phyloP scores from a whole-genome alignment of 139 green algal species.

The Chlorella sp. region DNA sequence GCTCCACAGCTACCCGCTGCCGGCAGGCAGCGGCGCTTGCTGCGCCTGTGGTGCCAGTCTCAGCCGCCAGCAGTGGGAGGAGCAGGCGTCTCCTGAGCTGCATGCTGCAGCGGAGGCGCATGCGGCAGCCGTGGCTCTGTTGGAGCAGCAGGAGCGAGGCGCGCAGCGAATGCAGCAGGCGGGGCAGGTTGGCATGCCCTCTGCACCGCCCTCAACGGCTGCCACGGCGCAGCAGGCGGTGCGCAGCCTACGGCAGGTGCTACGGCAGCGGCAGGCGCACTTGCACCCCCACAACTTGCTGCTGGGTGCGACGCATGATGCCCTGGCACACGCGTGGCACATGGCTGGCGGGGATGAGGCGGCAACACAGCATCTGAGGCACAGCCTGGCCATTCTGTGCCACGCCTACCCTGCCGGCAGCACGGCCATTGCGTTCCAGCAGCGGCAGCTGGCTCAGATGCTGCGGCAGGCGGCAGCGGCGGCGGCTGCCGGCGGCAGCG shows the following conservation, averaged over 20 bases:
- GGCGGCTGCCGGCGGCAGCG: not conserved
- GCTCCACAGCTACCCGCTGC: conserved; percentile 11
- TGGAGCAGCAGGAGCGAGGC: not conserved
- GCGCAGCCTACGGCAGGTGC: conserved; percentile 5
- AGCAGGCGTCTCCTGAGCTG: not conserved
- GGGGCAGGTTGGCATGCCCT: too few species aligned
- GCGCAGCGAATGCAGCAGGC: not conserved
- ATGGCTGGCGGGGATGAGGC: not conserved
- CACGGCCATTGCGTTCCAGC: conserved; percentile 18
- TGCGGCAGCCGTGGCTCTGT: not conserved
- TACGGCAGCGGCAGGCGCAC: conserved; percentile 15
- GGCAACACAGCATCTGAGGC: conserved; percentile 22
- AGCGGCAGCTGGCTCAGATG: conserved; percentile 9
- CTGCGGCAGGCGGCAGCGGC: conserved; percentile 11
- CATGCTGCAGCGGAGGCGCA: not conserved
- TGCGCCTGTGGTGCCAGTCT: conserved; percentile 11
- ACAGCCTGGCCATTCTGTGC: conserved; percentile 9
- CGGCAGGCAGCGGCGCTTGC: conserved; percentile 14
- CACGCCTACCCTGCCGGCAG: conserved; percentile 16
- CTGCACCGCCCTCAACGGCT: too few species aligned
- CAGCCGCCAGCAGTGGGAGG: not conserved
- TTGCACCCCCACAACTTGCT: conserved; percentile 36
- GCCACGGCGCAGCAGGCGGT: not conserved
- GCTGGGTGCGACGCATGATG: conserved; percentile 30
- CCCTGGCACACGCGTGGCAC: conserved; percentile 27